A percentile compares a stretch with the other conserved stretches of the same genome.
These are phyloP conservation scores for Citrus australasica DNA, from an alignment of 345 rosid species.

Conservation along the genomic window DNA sequence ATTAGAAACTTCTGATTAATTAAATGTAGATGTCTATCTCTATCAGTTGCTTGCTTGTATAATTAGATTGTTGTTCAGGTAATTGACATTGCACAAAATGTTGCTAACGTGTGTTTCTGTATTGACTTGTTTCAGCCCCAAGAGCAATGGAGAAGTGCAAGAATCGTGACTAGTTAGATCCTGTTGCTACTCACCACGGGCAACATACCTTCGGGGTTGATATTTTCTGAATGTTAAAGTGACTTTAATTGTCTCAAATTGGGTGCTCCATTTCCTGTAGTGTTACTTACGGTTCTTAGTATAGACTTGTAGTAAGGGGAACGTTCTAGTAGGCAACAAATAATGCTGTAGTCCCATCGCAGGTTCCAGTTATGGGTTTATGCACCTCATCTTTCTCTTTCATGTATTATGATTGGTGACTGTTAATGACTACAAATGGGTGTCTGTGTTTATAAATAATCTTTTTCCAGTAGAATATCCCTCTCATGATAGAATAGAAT, in stretches of 20 bases:
- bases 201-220: neutral
- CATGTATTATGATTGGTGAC: conserved; percentile 8
- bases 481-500: neutral
- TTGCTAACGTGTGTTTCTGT: conserved; percentile 4
- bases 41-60: neutral
- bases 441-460: conserved; percentile 5
- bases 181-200: neutral
- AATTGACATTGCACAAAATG: neutral
- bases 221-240: conserved; percentile 1
- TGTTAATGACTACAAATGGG: neutral
- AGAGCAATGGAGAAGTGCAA: conserved; percentile 67
- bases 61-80: neutral
- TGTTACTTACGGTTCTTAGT: neutral
- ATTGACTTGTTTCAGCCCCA: conserved; percentile 47
- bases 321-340: neutral
- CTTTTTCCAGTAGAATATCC: conserved; percentile 7
- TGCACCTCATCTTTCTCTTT: neutral
- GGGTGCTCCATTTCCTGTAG: neutral
- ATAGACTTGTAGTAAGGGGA: conserved; percentile 8
- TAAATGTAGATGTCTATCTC: neutral
- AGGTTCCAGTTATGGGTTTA: neutral
- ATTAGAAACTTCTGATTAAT: neutral
- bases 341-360: neutral
- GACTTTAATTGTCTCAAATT: neutral
- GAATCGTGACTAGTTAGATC: conserved; percentile 31